Evolutionary conservation across 2,329 filamentous ascomycete species (phyloP), one percentile per base, ranked within the genome.

Genomic region (Colletotrichum endophyticum): DNA sequence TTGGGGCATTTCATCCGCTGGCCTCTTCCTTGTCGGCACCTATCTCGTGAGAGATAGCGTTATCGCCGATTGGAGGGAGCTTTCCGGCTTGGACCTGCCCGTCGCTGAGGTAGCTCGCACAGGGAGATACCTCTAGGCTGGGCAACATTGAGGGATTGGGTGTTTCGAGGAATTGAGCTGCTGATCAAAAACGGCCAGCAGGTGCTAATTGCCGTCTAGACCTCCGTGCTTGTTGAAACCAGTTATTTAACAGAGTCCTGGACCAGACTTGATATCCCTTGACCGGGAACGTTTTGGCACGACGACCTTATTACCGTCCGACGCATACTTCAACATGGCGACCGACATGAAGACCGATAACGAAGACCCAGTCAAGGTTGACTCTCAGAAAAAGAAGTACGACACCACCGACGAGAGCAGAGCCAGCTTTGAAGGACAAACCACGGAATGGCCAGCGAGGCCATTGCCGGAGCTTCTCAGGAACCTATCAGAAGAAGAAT

Each of bases 401-500:
- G 30, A 61, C 1, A 61, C 25, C 1, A 69, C 25, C 16, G n/a
- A 36, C 3, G 62, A 67, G 25, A 49, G 22, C 70, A 64, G 39
- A 15, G 16, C 73, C 6, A 69, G 63, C 66, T 27, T 19, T 28
- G 70, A 73, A 6, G 70, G 28, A 1, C 57, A 68, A 0, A 22
- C 15, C 7, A 66, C 57, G 27, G 28, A 44, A n/a, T 59, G 49
- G 44, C 16, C 19, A 16, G 15, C 28, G 4, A 67, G 22, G 2
- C 30, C 28, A 1, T 11, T 73, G 32, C 73, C 73, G 8, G 44
- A 69, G 11, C 57, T 76, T 4, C 28, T 76, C 1, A 61, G 27
- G 16, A 15, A 30, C 49, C 28, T 79, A 19, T 78, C 80, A 1
- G 25, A 70, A 13, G 80, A 79, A 2, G 79, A 83, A 67, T 75